phyloP scores from a whole-genome alignment of 257 asterid species.

The Euphrasia confusa region DNA sequence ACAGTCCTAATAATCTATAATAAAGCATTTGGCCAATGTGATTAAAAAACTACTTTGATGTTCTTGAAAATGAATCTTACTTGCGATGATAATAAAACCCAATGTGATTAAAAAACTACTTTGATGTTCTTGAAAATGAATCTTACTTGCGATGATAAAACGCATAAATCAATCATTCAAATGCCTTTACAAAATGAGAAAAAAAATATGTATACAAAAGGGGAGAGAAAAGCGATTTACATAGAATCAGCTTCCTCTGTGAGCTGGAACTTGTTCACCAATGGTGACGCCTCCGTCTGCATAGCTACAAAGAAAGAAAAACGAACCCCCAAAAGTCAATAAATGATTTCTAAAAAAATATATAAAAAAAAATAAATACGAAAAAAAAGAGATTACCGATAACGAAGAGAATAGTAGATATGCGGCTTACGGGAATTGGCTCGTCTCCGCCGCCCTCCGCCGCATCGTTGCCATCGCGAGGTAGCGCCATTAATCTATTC shows the following conservation, averaged over 20 bases:
- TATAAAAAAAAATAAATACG: neutral
- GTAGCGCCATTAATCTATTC: neutral
- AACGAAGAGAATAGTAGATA: constrained; percentile 54
- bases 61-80: neutral
- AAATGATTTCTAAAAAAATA: neutral
- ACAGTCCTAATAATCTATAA: too few species aligned
- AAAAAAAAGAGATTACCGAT: constrained; percentile 39
- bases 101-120: neutral
- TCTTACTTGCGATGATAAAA: neutral
- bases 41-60: neutral
- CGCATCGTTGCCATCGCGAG: neutral
- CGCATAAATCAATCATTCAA: neutral
- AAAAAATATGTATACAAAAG: too few species aligned
- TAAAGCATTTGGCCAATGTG: neutral
- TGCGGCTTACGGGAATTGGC: constrained; percentile 33
- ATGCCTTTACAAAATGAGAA: neutral
- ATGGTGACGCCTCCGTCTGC: constrained; percentile 75
- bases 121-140: neutral
- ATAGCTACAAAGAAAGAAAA: constrained; percentile 38
- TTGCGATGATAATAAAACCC: neutral
- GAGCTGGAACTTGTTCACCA: constrained; percentile 61
- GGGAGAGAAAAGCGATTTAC: constrained; percentile 27
- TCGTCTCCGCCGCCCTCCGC: constrained; percentile 27
- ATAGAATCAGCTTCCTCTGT: constrained; percentile 40
- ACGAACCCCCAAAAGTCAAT: neutral